Base-by-base conservation (phyloP, 1,139 yeast species). In the Pichia sp. region DNA sequence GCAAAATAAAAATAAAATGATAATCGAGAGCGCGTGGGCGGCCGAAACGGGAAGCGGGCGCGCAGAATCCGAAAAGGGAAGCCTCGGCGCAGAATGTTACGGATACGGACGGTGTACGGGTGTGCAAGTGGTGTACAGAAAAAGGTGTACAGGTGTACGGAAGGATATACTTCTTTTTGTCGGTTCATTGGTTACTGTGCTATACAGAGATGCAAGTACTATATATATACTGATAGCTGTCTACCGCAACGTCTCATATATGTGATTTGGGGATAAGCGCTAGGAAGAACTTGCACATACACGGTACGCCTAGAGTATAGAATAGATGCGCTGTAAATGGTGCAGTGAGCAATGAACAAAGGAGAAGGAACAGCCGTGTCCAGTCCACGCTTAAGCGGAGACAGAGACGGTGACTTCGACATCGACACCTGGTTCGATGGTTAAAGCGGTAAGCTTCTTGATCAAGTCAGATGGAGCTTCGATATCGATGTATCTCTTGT, bases 401-500 rank as follows among this genome's bases (percentile, higher is more conserved):
- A 64, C 62, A 51, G 63, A 60, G 51, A 65, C 61, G 51, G 63
- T 71, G 56, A 72, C 77, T 63, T 72, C 77, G 56, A 71, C 75
- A 65, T 72, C 79, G 49, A 75, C 84, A 61, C 80, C 79, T 44
- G 81, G 80, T 69, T 74, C 79, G 64, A 82, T 77, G 72, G 84
- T 78, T 77, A 81, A 77, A 70, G 89, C 91, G 63, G 98, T 89
- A 75, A 91, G 86, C 76, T 83, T 84, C 84, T 84, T 86, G 72
- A 93, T 95, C 60, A 82, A 72, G 57, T 79, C 75, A 66, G 95
- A 86, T 70, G 96, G 96, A 59, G 98, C 95, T 76, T 85, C 93
- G 72, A 93, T 80, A 78, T 91, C 96, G 66, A 91, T 86, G 71
- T 86, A 83, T 77, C 99, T 89, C 93, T 93, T 93, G 96, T 93